Evolutionary conservation across 345 rosid species (phyloP), one percentile per base, ranked within the genome.

Genomic region (Carallia brachiata): DNA sequence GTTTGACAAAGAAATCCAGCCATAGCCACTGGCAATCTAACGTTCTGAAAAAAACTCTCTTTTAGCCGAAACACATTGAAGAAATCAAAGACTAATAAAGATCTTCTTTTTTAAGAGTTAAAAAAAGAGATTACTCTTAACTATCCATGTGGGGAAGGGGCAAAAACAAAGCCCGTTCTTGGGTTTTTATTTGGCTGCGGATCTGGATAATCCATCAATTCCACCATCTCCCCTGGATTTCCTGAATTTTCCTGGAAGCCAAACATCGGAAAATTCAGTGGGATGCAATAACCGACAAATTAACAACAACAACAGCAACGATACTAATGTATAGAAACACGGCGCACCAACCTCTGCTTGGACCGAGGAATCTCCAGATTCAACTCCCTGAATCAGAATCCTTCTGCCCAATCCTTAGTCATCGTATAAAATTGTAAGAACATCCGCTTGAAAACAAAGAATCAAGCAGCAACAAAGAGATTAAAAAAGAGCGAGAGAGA

Each of bases 131-230:
- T 19, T 56, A 40, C 55, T n/a, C 34, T 47, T 8, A 2, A 62
- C 68, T 64, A 73, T 57, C 47, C 61, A 2, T 62, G 79, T 18
- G 86, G 84, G 62, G 89, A 73, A 78, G 89, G 89, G 57, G 34
- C 55, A 6, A 74, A 34, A 7, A 78, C 7, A 61, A 40, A 80
- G 8, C 83, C 86, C 48, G 83, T 68, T 79, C 44, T 84, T 36
- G 88, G 83, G 78, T 84, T 87, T 0, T 65, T 61, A 73, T 85
- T 87, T 32, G 89, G 78, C 62, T 66, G 71, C 18, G 92, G 83
- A n/a, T 72, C 80, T 61, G 73, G 40, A 61, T 87, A 87, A 62
- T 85, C 92, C 83, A 75, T 53, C 71, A 70, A 19, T 52, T 78
- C 89, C 59, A 72, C 66, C 75, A 72, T 37, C 79, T 67, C 58